Evolutionary conservation across 139 green algal species (phyloP), one percentile per base, ranked within the genome.

Genomic region (Chlamydomonas sp.): DNA sequence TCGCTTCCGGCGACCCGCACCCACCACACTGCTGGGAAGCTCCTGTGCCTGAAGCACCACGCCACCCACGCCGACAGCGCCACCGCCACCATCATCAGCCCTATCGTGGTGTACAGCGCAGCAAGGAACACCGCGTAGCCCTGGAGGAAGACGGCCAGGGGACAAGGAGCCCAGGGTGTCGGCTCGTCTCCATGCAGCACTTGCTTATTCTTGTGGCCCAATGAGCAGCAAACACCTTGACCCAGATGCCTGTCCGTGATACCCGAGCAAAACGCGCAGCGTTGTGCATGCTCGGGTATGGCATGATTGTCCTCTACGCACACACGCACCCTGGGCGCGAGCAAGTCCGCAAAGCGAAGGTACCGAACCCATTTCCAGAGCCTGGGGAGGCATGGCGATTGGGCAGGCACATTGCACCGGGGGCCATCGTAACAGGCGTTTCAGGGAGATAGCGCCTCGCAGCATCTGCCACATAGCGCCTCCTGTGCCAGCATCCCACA

Each of bases 31-130:
- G 89, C 90, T 1, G 91, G 91, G 78, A 93, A 94, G 81, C 59
- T 91, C 80, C 89, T 85, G 77, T 91, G 88, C 80, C 88, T 90
- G 81, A 94, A 94, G 87, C 89, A 91, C 89, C 87, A 91, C 63
- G 89, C 91, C 77, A 94, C 91, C 91, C 91, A 94, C 2, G 31
- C 31, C 57, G 83, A 67, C 73, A 88, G 83, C 61, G 57, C 83
- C 83, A 88, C 10, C 62, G 74, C 74, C 73, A 88, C 15, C 59
- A 5, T 63, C 83, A 82, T 17, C 62, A 88, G 74, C n/a, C 59
- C 73, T 3, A 88, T 76, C 83, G 76, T 76, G 14, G 6, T 77
- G 62, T 88, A 88, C 74, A 82, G 73, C 0, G 74, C 63, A 17
- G n/a, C 75, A 6, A 88, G 63, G 49, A 88, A 82, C 63, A 88